Conservation (phyloP, 192 early-diverging fungal species). For the Podila horticola region DNA sequence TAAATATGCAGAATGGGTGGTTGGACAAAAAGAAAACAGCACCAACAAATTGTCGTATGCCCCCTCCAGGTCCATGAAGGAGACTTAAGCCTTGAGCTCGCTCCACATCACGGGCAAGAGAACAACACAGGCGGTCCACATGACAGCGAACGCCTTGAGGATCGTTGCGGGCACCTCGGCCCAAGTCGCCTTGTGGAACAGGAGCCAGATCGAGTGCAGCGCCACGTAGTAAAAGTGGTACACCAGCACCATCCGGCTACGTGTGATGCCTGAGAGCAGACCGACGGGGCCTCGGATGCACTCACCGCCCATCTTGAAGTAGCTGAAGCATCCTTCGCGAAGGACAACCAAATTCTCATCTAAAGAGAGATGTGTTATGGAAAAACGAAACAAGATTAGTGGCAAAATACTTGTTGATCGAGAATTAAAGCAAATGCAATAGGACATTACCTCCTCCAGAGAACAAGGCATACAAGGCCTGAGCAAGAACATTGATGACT, state of each 20-base stretch:
- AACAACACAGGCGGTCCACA: constrained; percentile 51
- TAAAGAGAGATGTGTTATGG: constrained; percentile 15
- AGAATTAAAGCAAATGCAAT: not conserved
- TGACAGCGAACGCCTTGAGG: constrained; percentile 50
- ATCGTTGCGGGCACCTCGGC: constrained; percentile 53
- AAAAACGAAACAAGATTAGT: not conserved
- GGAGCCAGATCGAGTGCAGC: constrained; percentile 63
- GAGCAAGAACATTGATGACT: constrained; percentile 90
- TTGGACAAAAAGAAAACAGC: no score
- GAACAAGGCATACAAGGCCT: constrained; percentile 91
- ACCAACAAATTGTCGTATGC: no score
- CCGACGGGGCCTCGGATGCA: constrained; percentile 84
- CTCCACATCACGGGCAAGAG: constrained; percentile 58
- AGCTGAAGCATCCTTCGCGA: constrained; percentile 86
- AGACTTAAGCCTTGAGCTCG: constrained; percentile 48
- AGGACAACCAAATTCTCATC: constrained; percentile 76
- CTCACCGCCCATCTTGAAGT: constrained; percentile 83
- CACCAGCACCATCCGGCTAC: constrained; percentile 75
- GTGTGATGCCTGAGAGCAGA: constrained; percentile 78
- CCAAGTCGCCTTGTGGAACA: constrained; percentile 58
- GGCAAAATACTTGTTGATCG: not conserved
- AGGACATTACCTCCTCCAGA: constrained; percentile 64
- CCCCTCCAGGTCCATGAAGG: no score
- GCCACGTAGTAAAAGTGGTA: constrained; percentile 95
- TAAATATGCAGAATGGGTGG: no score